Evolutionary conservation across 2,329 filamentous ascomycete species (phyloP).

Genomic region (Botrytis elliptica): DNA sequence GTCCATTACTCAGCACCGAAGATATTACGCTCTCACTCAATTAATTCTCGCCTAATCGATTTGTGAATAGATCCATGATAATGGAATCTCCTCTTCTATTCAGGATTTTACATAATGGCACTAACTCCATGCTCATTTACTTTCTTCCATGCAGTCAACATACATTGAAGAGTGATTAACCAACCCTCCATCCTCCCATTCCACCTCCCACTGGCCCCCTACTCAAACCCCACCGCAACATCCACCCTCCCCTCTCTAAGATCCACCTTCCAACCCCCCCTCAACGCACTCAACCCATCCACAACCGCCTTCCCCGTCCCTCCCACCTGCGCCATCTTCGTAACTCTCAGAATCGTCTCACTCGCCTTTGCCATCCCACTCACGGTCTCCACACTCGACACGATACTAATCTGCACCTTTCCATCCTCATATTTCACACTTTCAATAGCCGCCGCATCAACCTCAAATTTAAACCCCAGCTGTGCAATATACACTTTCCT

Average conservation of each 20-base stretch:
- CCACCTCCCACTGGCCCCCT: too few relatives aligned
- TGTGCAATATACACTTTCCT: constrained; percentile 50
- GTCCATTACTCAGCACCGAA: too few relatives aligned
- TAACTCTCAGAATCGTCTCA: constrained; percentile 23
- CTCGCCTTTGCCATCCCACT: constrained; percentile 1
- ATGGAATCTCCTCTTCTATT: too few relatives aligned
- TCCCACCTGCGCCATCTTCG: constrained; percentile 22
- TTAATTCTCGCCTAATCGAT: too few relatives aligned
- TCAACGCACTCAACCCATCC: not conserved
- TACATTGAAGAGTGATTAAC: too few relatives aligned
- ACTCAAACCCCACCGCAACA: constrained; percentile 34
- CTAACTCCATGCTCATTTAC: too few relatives aligned
- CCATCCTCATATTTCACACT: constrained; percentile 41
- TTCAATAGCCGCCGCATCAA: constrained; percentile 47
- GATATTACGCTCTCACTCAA: too few relatives aligned
- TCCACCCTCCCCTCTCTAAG: not conserved
- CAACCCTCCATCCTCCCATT: too few relatives aligned
- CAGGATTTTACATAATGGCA: too few relatives aligned
- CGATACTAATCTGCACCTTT: constrained; percentile 15
- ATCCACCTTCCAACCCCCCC: constrained; percentile 21
- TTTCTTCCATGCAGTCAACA: too few relatives aligned
- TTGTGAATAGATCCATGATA: too few relatives aligned
- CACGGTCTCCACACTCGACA: constrained; percentile 19
- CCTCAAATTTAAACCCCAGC: constrained; percentile 43
- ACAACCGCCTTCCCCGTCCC: constrained; percentile 6